Base-by-base conservation (phyloP, 2,329 filamentous ascomycete species). In the Fusarium anguioides region DNA sequence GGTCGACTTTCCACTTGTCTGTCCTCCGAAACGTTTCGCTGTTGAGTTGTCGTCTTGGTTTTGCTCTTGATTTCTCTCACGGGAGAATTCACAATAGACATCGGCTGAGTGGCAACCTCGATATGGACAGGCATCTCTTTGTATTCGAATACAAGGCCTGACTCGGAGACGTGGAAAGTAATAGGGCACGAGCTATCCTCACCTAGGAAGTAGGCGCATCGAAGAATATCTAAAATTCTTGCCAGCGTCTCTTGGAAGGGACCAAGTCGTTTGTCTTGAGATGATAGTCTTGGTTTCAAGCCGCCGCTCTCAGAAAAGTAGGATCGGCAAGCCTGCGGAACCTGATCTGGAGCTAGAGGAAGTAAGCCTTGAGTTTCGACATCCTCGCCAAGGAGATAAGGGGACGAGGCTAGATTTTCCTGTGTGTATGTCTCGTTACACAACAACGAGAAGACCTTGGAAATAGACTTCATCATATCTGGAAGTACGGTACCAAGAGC, bases 371-470 rank as follows among this genome's bases (percentile, higher is more conserved):
- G 73, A 17, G 80, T 76, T 59, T 83, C 77, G 56, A 83, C 66
- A 56, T 88, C 86, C 70, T 88, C 86, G 0, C 77, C 68, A 2
- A 88, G 79, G 20, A 87, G 76, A 71, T 87, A 87, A 15, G 79
- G 79, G 40, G 79, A 82, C 10, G 78, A 69, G 10, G 75, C 79
- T 17, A 80, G 70, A 12, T 78, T 75, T 17, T 77, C 77, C 27
- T 74, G 75, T 15, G 78, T 77, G 60, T 82, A 81, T 11, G 80
- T 76, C 37, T 83, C 80, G 11, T 68, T 70, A 42, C 82, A 82
- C n/a, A 87, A 76, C n/a, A 81, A 73, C 15, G 81, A 84, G 35
- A 87, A 75, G 4, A 81, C 79, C 21, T 81, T 80, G 31, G 80
- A 80, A 8, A 87, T 77, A 4, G 78, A 77, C 37, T 79, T 78